These are phyloP conservation scores for Trichoderma polysporum DNA, from an alignment of 2,329 filamentous ascomycete species.

Conservation along the genomic window DNA sequence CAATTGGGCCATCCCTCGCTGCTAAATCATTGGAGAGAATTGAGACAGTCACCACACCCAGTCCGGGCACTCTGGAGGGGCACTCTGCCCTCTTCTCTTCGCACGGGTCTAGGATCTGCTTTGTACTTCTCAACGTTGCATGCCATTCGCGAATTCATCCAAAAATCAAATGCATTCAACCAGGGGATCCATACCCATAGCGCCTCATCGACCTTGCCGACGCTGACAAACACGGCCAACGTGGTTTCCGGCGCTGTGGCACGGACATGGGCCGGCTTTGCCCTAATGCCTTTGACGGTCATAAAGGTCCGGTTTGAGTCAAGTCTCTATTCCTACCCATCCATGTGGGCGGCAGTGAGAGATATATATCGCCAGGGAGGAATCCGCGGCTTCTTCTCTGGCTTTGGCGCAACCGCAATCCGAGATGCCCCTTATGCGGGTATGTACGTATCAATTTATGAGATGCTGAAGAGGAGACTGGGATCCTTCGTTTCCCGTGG, in stretches of 20 bases:
- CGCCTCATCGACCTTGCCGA: constrained; percentile 71
- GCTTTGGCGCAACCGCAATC: constrained; percentile 89
- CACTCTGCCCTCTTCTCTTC: constrained; percentile 85
- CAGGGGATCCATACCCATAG: constrained; percentile 27
- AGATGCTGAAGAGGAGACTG: constrained; percentile 71
- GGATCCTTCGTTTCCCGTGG: constrained; percentile 27
- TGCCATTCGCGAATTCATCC: constrained; percentile 68
- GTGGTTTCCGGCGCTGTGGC: constrained; percentile 81
- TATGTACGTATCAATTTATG: constrained; percentile 91
- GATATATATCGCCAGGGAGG: constrained; percentile 77
- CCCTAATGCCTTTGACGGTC: constrained; percentile 94
- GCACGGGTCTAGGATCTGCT: constrained; percentile 88
- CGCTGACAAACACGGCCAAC: constrained; percentile 81
- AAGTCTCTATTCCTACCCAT: constrained; percentile 78
- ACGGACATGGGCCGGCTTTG: constrained; percentile 80
- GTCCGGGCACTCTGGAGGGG: constrained; percentile 85
- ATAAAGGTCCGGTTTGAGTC: constrained; percentile 97
- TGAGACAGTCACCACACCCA: constrained; percentile 57
- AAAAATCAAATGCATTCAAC: constrained; percentile 29
- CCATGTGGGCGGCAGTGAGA: constrained; percentile 66
- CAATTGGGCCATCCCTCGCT: constrained; percentile 76
- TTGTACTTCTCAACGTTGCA: constrained; percentile 93
- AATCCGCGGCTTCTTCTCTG: constrained; percentile 81
- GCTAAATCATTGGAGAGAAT: constrained; percentile 30
- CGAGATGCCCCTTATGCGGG: constrained; percentile 97